phyloP scores from a whole-genome alignment of 83 land plant genomes.

The Picea mariana region DNA sequence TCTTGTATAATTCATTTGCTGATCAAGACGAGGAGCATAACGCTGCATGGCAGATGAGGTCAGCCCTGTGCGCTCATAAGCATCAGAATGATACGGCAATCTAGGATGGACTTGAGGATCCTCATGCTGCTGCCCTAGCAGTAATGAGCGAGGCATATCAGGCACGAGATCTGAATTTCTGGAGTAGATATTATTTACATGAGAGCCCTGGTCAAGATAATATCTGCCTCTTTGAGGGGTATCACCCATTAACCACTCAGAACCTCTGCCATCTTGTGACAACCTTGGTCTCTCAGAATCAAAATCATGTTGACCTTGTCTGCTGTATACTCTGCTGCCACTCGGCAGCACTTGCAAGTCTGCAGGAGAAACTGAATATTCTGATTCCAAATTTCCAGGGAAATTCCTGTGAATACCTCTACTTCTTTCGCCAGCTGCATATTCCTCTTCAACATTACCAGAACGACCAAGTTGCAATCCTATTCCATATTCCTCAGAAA shows the following conservation, averaged over 20 bases:
- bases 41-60: slow-evolving; percentile 30
- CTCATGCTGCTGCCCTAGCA: slow-evolving; percentile 13
- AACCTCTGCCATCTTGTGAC: not conserved
- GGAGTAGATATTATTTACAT: not conserved
- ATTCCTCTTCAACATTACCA: slow-evolving; percentile 6
- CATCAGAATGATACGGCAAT: not conserved
- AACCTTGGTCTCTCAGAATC: slow-evolving; percentile 5
- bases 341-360: not conserved
- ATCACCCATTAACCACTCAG: slow-evolving; percentile 13
- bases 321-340: not conserved
- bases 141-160: not conserved
- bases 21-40: slow-evolving; percentile 44
- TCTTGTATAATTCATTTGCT: slow-evolving; percentile 22
- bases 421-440: not conserved
- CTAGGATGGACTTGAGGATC: not conserved
- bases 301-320: slow-evolving; percentile 4
- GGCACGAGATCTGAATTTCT: not conserved
- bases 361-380: not conserved
- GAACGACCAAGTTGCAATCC: not conserved
- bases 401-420: not conserved
- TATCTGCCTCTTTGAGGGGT: not conserved
- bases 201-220: not conserved
- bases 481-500: slow-evolving; percentile 10
- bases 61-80: slow-evolving; percentile 2
- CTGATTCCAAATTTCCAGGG: slow-evolving; percentile 2